These are phyloP conservation scores for Fusarium domesticum DNA, from an alignment of 2,329 filamentous ascomycete genomes.

Conservation along the genomic window DNA sequence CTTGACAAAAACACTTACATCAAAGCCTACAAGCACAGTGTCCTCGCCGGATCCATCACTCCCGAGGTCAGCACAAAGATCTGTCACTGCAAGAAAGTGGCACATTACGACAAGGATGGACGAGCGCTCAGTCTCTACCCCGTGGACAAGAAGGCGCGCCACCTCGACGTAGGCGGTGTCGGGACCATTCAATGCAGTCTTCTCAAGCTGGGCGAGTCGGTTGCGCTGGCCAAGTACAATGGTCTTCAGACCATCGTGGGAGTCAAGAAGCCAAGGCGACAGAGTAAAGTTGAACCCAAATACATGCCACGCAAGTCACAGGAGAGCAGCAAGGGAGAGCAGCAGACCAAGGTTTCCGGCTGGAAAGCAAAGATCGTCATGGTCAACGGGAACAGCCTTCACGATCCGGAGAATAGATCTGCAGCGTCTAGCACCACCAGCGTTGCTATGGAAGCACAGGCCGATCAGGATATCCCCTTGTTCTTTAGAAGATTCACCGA, in stretches of 20 bases:
- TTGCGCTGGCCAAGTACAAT: slow-evolving; percentile 17
- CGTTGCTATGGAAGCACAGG: slow-evolving; percentile 14
- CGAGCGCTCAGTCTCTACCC: slow-evolving; percentile 6
- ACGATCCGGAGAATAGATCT: slow-evolving; percentile 8
- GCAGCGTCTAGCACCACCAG: slow-evolving; percentile 12
- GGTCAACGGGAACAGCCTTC: slow-evolving; percentile 5
- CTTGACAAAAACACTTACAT: slow-evolving; percentile 12
- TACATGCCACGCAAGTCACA: background rate
- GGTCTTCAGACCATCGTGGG: slow-evolving; percentile 17
- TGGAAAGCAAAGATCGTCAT: slow-evolving; percentile 5
- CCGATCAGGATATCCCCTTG: slow-evolving; percentile 28
- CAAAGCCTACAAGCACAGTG: slow-evolving; percentile 20
- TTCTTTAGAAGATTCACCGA: slow-evolving; percentile 31
- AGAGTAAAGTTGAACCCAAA: background rate
- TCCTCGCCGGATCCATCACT: slow-evolving; percentile 14
- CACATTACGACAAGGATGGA: background rate
- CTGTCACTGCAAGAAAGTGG: slow-evolving; percentile 11
- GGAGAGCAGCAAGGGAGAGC: slow-evolving; percentile 2
- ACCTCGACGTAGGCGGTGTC: background rate
- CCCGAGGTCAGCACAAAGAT: slow-evolving; percentile 17
- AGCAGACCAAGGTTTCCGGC: background rate
- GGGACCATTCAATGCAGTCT: slow-evolving; percentile 7
- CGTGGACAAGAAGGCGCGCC: slow-evolving; percentile 4
- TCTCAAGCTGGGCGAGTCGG: slow-evolving; percentile 10
- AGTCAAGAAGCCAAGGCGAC: slow-evolving; percentile 5